Percentiles rank a stretch among this genome's conserved stretches.
These are phyloP conservation scores for Saturnispora ahearnii DNA, from an alignment of 805 yeast species.

Conservation along the genomic window DNA sequence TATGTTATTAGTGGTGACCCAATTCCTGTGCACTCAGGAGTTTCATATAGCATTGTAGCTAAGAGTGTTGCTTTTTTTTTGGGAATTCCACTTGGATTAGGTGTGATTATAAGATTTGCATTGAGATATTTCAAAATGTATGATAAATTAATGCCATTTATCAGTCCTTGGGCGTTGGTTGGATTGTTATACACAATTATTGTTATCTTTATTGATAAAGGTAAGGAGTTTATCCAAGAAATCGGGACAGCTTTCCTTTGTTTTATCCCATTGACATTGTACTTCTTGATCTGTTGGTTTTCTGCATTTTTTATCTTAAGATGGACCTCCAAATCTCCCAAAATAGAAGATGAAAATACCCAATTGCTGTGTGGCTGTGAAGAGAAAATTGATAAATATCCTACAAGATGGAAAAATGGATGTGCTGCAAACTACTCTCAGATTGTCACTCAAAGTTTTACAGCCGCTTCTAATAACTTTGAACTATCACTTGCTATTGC, in stretches of 20 bases:
- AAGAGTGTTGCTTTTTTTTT: slow-evolving; percentile 43
- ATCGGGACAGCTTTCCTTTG: slow-evolving; percentile 43
- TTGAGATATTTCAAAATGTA: slow-evolving; percentile 18
- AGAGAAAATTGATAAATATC: slow-evolving; percentile 15
- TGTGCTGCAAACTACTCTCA: slow-evolving; percentile 35
- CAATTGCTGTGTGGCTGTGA: slow-evolving; percentile 34
- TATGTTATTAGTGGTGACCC: slow-evolving; percentile 31
- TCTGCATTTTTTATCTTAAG: slow-evolving; percentile 33
- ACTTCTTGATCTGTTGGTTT: slow-evolving; percentile 42
- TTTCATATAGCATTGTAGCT: slow-evolving; percentile 34
- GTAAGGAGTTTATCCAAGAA: slow-evolving; percentile 37
- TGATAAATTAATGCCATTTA: slow-evolving; percentile 31
- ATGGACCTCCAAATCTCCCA: slow-evolving; percentile 13
- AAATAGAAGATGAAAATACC: slow-evolving; percentile 7
- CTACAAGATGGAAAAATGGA: slow-evolving; percentile 17
- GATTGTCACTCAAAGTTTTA: slow-evolving; percentile 43
- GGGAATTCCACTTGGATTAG: slow-evolving; percentile 44
- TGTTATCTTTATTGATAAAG: slow-evolving; percentile 43
- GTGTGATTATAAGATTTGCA: slow-evolving; percentile 32
- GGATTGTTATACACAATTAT: slow-evolving; percentile 45
- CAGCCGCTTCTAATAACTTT: slow-evolving; percentile 51
- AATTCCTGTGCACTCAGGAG: slow-evolving; percentile 8
- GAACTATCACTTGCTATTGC: slow-evolving; percentile 49
- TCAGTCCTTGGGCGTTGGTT: slow-evolving; percentile 42
- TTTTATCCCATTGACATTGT: slow-evolving; percentile 39